Evolutionary conservation across 2,329 filamentous ascomycete species (phyloP).

Genomic region (Zalaria sp.): DNA sequence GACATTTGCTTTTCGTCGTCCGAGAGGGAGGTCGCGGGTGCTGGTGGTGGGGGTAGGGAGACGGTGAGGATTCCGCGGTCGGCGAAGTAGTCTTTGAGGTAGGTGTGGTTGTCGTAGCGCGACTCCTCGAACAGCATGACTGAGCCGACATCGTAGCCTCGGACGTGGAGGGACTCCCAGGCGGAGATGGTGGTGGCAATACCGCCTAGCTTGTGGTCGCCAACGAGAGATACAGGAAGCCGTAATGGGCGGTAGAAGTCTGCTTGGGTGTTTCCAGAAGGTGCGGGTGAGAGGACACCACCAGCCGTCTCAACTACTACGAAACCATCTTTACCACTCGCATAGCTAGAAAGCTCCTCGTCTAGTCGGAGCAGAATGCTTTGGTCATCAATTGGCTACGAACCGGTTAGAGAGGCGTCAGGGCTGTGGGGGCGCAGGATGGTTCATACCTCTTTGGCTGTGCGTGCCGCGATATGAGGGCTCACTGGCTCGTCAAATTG

Average conservation of each 20-base stretch:
- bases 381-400: constrained; percentile 4
- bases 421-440: neutral
- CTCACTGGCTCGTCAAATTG: constrained; percentile 64
- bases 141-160: constrained; percentile 62
- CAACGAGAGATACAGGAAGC: constrained; percentile 60
- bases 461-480: constrained; percentile 56
- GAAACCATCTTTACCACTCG: constrained; percentile 35
- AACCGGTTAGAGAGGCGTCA: neutral
- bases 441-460: neutral
- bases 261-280: constrained; percentile 62
- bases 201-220: constrained; percentile 62
- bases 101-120: constrained; percentile 53
- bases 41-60: constrained; percentile 39
- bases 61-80: constrained; percentile 34
- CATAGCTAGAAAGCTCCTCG: constrained; percentile 27
- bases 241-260: constrained; percentile 64
- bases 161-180: constrained; percentile 61
- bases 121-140: constrained; percentile 55
- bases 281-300: constrained; percentile 65
- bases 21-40: constrained; percentile 21
- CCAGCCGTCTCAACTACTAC: constrained; percentile 70
- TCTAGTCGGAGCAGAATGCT: constrained; percentile 25
- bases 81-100: constrained; percentile 53
- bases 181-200: constrained; percentile 71
- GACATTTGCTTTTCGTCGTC: constrained; percentile 45